Evolutionary conservation across 106 monocot genomes (phyloP), one percentile per base, ranked within the genome.

Genomic region (Dendrobium chrysotoxum): DNA sequence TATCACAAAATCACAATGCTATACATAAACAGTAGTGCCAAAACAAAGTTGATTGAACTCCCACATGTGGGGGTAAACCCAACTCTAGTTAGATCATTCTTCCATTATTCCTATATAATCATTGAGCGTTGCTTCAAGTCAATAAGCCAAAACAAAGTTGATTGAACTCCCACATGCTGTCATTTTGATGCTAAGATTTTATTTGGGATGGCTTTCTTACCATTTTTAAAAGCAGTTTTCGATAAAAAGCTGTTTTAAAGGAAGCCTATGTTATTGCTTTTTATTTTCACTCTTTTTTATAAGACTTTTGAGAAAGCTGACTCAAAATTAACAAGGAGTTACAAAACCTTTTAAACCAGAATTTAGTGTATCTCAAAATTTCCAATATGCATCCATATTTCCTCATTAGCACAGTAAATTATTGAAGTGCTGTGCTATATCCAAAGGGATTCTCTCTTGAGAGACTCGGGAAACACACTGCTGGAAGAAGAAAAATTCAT

Each of bases 371-470:
- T 13, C 1, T 35, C 50, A 50, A 50, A 50, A 50, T 50, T 50
- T 46, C 7, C 9, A 9, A 46, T 46, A 10, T 3, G 15, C 15
- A 2, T 12, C 50, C 44, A 44, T 44, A 44, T 44, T 44, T 44
- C 44, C 44, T 44, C 44, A 44, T 7, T 44, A 44, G 15, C 50
- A 50, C 50, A 50, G 50, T 15, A 50, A 50, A 50, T 13, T 13
- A 1, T 50, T 13, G 25, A 64, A 64, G 23, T 64, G 5, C 25
- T 71, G 4, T 71, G 10, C 77, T 87, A 94, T 55, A 90, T 86
- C 94, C 94, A 95, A 68, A 92, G 94, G 15, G 86, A 88, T 76
- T 95, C 94, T 76, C 84, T 94, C 85, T 94, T 92, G 75, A 94
- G 82, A 78, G 86, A 66, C 80, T 89, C 89, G 47, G 84, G 87